These are phyloP conservation scores for Rhizopus sp. DNA, from an alignment of 371 early-diverging fungal genomes.

Conservation along the genomic window DNA sequence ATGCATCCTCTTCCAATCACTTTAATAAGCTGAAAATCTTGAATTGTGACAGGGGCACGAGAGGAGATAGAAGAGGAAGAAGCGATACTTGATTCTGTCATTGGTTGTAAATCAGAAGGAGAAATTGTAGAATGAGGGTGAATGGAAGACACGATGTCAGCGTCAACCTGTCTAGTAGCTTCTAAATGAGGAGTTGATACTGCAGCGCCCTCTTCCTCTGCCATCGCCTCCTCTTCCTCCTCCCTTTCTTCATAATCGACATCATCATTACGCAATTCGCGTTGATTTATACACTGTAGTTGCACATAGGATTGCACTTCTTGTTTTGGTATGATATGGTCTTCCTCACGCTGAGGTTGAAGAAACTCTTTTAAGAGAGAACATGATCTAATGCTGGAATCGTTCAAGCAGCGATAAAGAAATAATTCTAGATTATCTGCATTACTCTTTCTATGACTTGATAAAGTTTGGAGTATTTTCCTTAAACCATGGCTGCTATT, in stretches of 20 bases:
- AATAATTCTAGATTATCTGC: constrained; percentile 48
- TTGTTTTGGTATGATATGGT: constrained; percentile 29
- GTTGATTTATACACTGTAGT: constrained; percentile 12
- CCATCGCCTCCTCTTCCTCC: not conserved
- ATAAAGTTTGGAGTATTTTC: constrained; percentile 25
- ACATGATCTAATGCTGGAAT: constrained; percentile 34
- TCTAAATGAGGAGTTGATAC: not conserved
- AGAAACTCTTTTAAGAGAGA: constrained; percentile 51
- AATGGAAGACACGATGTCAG: constrained; percentile 5
- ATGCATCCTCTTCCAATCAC: constrained; percentile 58
- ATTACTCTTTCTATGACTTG: constrained; percentile 29
- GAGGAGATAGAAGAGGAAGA: constrained; percentile 12
- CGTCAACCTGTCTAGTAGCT: not conserved
- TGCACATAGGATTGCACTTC: constrained; percentile 27
- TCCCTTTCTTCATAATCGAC: not conserved
- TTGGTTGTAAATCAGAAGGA: constrained; percentile 2
- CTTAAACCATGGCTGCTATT: constrained; percentile 14
- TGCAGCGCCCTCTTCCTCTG: not conserved
- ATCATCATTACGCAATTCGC: constrained; percentile 2
- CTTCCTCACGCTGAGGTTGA: constrained; percentile 48
- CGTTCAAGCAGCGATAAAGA: constrained; percentile 39
- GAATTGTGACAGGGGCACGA: constrained; percentile 23
- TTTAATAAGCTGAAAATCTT: constrained; percentile 54
- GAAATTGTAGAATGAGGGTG: constrained; percentile 9
- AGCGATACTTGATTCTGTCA: not conserved